Conservation (phyloP, 345 rosid species). For the Camelina hispida region DNA sequence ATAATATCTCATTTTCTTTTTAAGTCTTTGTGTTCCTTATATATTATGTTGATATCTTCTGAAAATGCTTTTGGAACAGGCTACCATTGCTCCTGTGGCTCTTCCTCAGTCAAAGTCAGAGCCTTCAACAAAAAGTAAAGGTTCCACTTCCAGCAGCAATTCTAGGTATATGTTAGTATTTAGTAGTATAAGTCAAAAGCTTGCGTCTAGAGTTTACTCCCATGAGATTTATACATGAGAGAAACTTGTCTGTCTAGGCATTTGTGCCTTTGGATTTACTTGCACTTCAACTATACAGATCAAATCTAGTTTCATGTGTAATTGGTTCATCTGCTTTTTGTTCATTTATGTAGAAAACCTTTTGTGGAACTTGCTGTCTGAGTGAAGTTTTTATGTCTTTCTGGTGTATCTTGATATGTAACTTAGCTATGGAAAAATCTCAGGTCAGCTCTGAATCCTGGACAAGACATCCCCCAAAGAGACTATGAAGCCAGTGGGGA, state of each 20-base stretch:
- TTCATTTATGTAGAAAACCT: neutral
- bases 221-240: neutral
- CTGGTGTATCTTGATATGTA: slow-evolving; percentile 21
- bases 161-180: slow-evolving; percentile 50
- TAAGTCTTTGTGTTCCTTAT: neutral
- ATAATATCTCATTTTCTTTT: neutral
- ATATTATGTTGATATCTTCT: neutral
- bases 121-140: slow-evolving; percentile 52
- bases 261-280: neutral
- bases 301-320: neutral
- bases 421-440: slow-evolving; percentile 32
- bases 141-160: slow-evolving; percentile 64
- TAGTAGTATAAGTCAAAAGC: slow-evolving; percentile 1
- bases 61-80: slow-evolving; percentile 41
- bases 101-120: slow-evolving; percentile 52
- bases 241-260: neutral
- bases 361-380: neutral
- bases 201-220: neutral
- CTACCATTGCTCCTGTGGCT: slow-evolving; percentile 42
- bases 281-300: neutral
- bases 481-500: slow-evolving; percentile 87
- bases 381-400: slow-evolving; percentile 14
- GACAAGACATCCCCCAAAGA: slow-evolving; percentile 60
- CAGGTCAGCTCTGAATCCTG: slow-evolving; percentile 67
- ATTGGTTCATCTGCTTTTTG: neutral